Conservation (phyloP, 352 stramenopile species). For the Globisporangium echinulatum region DNA sequence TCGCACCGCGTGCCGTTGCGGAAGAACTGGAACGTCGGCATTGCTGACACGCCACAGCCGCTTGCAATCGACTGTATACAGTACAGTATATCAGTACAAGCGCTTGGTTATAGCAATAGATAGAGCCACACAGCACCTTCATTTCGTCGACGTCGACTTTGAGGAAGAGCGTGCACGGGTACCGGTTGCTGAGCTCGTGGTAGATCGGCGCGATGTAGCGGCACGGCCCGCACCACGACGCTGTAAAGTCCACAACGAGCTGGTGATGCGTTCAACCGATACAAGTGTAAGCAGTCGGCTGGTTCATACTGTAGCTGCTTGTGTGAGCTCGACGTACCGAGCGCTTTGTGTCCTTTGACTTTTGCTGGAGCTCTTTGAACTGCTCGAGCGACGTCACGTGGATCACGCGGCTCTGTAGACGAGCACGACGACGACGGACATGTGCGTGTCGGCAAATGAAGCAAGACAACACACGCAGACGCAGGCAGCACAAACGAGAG, state of each 20-base stretch:
- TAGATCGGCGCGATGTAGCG: slow-evolving; percentile 82
- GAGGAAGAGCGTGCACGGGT: slow-evolving; percentile 79
- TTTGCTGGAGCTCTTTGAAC: slow-evolving; percentile 66
- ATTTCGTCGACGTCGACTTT: slow-evolving; percentile 89
- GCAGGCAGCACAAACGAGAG: neutral
- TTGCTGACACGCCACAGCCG: slow-evolving; percentile 78
- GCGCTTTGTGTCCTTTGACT: slow-evolving; percentile 60
- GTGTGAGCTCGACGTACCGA: slow-evolving; percentile 21
- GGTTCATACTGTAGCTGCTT: neutral
- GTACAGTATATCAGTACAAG: too few species aligned
- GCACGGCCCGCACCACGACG: slow-evolving; percentile 86
- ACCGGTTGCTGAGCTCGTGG: slow-evolving; percentile 82
- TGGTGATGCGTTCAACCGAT: slow-evolving; percentile 4
- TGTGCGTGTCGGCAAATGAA: neutral
- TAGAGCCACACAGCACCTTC: slow-evolving; percentile 15
- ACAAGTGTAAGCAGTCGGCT: neutral
- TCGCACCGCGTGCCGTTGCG: slow-evolving; percentile 86
- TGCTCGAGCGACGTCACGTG: slow-evolving; percentile 65
- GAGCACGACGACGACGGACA: slow-evolving; percentile 1
- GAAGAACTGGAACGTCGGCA: slow-evolving; percentile 96
- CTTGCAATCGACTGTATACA: slow-evolving; percentile 38
- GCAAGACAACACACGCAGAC: neutral
- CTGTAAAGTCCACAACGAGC: slow-evolving; percentile 85
- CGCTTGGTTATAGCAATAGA: neutral
- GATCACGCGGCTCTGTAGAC: slow-evolving; percentile 48